Conservation (phyloP, 2,329 filamentous ascomycete genomes). For the Escovopsis sp. region DNA sequence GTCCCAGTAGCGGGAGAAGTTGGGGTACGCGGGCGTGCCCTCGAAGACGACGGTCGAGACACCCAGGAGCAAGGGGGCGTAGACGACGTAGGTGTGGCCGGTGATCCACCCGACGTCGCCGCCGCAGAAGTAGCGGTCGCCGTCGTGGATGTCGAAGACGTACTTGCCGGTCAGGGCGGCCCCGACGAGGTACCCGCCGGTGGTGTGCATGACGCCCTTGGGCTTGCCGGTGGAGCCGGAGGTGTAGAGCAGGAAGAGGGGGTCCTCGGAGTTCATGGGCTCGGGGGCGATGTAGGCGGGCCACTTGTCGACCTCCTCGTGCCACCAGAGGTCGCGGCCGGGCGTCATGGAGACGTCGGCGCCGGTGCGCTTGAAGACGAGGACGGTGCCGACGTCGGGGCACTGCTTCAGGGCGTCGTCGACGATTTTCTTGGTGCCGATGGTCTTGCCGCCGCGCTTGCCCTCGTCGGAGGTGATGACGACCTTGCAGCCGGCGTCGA, state of each 20-base stretch:
- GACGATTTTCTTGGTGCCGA: slow-evolving; percentile 97
- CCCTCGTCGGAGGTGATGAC: slow-evolving; percentile 97
- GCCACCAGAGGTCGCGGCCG: slow-evolving; percentile 92
- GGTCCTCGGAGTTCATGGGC: slow-evolving; percentile 83
- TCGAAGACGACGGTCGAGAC: slow-evolving; percentile 94
- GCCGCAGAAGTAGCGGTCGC: slow-evolving; percentile 91
- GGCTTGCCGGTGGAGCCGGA: slow-evolving; percentile 97
- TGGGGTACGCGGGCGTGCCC: slow-evolving; percentile 90
- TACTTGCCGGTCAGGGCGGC: slow-evolving; percentile 93
- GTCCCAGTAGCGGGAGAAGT: slow-evolving; percentile 98
- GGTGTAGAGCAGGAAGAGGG: slow-evolving; percentile 93
- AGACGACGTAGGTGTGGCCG: slow-evolving; percentile 95
- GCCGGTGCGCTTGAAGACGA: slow-evolving; percentile 92
- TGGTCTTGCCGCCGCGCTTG: slow-evolving; percentile 92
- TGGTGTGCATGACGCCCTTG: slow-evolving; percentile 98
- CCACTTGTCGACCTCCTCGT: slow-evolving; percentile 96
- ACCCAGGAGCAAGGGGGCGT: slow-evolving; percentile 83
- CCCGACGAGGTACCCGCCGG: slow-evolving; percentile 84
- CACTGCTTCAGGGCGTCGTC: slow-evolving; percentile 96
- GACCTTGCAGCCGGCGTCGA: slow-evolving; percentile 80
- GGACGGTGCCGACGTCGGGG: slow-evolving; percentile 67
- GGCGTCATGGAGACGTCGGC: slow-evolving; percentile 81
- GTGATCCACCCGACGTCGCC: slow-evolving; percentile 99
- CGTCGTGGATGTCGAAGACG: slow-evolving; percentile 93
- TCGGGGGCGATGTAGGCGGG: slow-evolving; percentile 83